Base-by-base conservation (phyloP, 345 rosid species). In the Euphorbia pulcherrima region DNA sequence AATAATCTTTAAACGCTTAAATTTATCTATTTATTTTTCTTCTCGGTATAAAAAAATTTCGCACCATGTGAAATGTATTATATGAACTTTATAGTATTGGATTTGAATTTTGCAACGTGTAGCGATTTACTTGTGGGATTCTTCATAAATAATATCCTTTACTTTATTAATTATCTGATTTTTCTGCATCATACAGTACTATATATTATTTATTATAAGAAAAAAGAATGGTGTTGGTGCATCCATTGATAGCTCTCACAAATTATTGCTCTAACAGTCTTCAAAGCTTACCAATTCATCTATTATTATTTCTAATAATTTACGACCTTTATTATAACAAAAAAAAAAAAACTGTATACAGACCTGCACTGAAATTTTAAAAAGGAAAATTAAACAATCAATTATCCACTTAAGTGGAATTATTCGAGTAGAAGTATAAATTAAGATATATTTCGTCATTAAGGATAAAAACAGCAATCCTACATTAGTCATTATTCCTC, bases 221-320 rank as follows among this genome's bases (percentile, higher is more conserved):
- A 56, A n/a, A 56, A 24, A 24, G 26, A 55, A 27, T 28, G 33
- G 9, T 56, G 33, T 14, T 24, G 60, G 29, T 12, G 17, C 4
- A 54, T 54, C 30, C 23, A 54, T 26, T 24, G 59, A 54, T 9
- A 28, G 62, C 62, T 26, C 62, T 28, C 39, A 28, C 62, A 16
- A 56, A 56, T 63, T 14, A 26, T 46, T 44, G 50, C 50, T 44
- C 4, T 10, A 1, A 44, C 50, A 44, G 50, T 44, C 50, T 44
- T 44, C 50, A 44, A 44, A 44, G 50, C 16, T 44, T 63, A 63
- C 67, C 54, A 14, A 41, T 26, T 50, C 20, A 50, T 47, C 60
- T 33, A 21, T n/a, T 21, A 67, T 67, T 67, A 39, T 41, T 33
- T 67, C 61, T 54, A 67, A 67, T 67, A 14, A 67, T 53, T 23